Conservation (phyloP, 768 basidiomycete species). For the Chalciporus sphaerocephalus region DNA sequence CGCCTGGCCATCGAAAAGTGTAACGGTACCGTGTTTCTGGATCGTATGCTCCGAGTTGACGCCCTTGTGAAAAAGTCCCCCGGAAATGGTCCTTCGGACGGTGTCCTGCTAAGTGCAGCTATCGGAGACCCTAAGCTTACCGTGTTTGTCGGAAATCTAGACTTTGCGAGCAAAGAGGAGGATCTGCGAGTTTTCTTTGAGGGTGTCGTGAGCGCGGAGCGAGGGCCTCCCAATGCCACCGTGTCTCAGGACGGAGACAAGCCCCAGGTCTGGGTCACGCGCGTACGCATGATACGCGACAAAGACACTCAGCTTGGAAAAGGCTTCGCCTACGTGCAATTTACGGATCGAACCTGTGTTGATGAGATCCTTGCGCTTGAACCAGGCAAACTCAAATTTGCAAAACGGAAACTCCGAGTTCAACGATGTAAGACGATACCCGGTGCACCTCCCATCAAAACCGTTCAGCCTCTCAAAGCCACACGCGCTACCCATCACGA, state of each 20-base stretch:
- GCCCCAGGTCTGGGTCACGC: conserved; percentile 61
- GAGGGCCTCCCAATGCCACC: conserved; percentile 48
- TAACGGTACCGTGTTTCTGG: conserved; percentile 73
- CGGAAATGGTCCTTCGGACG: conserved; percentile 14
- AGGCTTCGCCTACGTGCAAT: conserved; percentile 91
- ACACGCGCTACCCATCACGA: not conserved
- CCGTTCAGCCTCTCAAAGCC: conserved; percentile 2
- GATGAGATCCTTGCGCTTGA: conserved; percentile 89
- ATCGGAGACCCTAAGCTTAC: conserved; percentile 71
- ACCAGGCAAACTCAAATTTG: conserved; percentile 75
- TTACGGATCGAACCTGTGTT: conserved; percentile 80
- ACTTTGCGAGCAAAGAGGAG: conserved; percentile 89
- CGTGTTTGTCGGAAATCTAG: conserved; percentile 89
- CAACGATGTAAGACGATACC: conserved; percentile 83
- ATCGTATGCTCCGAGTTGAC: conserved; percentile 77
- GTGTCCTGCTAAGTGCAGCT: conserved; percentile 20
- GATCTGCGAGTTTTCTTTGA: conserved; percentile 88
- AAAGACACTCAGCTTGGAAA: conserved; percentile 91
- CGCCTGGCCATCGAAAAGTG: conserved; percentile 50
- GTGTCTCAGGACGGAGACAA: conserved; percentile 32
- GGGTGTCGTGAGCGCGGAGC: conserved; percentile 62
- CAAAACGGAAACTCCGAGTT: conserved; percentile 87
- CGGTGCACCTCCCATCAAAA: conserved; percentile 29
- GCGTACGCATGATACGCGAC: conserved; percentile 86
- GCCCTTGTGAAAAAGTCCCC: conserved; percentile 40